Conservation (phyloP, 768 basidiomycete genomes). For the Suillus plorans region DNA sequence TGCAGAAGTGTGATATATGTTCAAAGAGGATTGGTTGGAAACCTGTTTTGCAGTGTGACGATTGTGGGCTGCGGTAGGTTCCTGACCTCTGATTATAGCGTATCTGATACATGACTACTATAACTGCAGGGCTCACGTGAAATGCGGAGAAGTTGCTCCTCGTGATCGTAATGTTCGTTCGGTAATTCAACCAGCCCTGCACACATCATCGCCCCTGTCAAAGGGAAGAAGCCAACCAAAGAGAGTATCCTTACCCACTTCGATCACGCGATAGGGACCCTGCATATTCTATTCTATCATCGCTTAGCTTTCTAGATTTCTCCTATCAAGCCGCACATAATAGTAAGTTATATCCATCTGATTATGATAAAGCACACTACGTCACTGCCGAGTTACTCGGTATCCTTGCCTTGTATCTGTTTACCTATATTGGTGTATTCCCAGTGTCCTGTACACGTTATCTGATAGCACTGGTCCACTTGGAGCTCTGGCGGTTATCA, state of each 20-base stretch:
- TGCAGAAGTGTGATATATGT: conserved; percentile 82
- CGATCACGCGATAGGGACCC: conserved; percentile 26
- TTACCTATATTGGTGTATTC: background rate
- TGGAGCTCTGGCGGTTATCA: background rate
- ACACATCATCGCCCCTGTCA: conserved; percentile 22
- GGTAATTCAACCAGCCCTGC: conserved; percentile 23
- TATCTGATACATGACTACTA: conserved; percentile 10
- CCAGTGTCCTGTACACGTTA: background rate
- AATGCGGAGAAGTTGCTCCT: conserved; percentile 83
- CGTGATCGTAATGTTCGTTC: conserved; percentile 59
- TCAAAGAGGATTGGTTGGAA: conserved; percentile 84
- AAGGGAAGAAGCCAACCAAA: conserved; percentile 29
- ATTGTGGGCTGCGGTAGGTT: conserved; percentile 73
- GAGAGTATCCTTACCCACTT: conserved; percentile 23
- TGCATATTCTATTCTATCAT: conserved; percentile 1
- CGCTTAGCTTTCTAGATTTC: too few relatives aligned
- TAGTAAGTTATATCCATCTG: background rate
- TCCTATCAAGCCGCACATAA: background rate
- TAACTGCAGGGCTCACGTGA: conserved; percentile 69
- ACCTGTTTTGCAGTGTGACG: conserved; percentile 83
- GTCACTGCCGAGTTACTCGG: background rate
- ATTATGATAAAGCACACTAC: background rate
- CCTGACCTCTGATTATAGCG: conserved; percentile 4
- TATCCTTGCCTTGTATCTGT: background rate
- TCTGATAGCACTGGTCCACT: background rate